phyloP scores from a whole-genome alignment of 208 protist genomes.

The Leishmania major region DNA sequence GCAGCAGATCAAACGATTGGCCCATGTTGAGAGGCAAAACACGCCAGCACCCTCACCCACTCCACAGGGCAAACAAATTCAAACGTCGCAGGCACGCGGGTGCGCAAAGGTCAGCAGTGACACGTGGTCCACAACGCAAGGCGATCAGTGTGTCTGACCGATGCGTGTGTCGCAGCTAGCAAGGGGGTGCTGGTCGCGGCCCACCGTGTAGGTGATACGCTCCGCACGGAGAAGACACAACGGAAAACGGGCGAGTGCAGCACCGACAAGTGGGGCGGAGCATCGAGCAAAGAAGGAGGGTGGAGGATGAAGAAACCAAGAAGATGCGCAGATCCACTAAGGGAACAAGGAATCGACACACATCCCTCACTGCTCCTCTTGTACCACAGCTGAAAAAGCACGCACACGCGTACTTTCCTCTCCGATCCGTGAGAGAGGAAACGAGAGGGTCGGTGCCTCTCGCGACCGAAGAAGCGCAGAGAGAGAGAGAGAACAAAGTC shows the following conservation, averaged over 20 bases:
- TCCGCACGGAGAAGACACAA: not conserved
- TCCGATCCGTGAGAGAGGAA: not conserved
- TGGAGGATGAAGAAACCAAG: too few relatives aligned
- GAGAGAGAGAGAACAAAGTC: not conserved
- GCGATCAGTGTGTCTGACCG: not conserved
- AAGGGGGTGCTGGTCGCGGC: not conserved
- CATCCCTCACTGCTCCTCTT: too few relatives aligned
- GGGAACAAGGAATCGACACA: not conserved
- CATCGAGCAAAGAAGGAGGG: not conserved
- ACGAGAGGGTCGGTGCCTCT: not conserved
- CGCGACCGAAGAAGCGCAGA: too few relatives aligned
- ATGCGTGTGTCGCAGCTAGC: not conserved
- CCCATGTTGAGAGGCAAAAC: slow-evolving; percentile 43
- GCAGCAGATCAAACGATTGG: slow-evolving; percentile 48
- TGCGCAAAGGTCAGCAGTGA: not conserved
- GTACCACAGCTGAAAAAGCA: not conserved
- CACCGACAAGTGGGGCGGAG: not conserved
- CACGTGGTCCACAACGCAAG: not conserved
- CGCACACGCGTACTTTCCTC: not conserved
- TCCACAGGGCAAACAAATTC: not conserved
- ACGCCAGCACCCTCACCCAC: not conserved
- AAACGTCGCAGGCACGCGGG: not conserved
- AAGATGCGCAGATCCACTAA: too few relatives aligned
- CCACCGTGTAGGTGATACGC: not conserved
- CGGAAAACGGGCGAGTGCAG: not conserved